A percentile compares a stretch with the other conserved stretches of the same genome.
Conservation (phyloP, 2,329 filamentous ascomycete genomes). For the Penicillium crustosum region DNA sequence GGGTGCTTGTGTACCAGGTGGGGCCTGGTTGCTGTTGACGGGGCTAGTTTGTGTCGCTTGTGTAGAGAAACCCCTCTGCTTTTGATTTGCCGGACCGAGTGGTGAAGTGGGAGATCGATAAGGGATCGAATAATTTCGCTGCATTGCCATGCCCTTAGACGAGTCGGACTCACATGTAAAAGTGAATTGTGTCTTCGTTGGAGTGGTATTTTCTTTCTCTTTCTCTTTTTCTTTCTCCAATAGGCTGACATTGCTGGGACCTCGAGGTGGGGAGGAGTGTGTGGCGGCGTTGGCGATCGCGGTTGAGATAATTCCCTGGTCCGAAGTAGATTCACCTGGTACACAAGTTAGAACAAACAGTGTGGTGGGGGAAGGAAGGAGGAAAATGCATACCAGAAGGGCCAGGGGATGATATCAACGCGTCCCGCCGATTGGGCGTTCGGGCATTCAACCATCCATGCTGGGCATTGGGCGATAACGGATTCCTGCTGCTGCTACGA, state of each 20-base stretch:
- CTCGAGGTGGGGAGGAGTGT: slow-evolving; percentile 58
- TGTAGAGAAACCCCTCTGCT: slow-evolving; percentile 47
- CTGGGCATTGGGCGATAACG: slow-evolving; percentile 60
- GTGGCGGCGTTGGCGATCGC: slow-evolving; percentile 88
- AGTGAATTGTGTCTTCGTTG: slow-evolving; percentile 85
- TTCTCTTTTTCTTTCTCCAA: slow-evolving; percentile 73
- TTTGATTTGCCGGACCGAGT: slow-evolving; percentile 34
- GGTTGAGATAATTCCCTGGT: slow-evolving; percentile 83
- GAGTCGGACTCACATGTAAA: slow-evolving; percentile 94
- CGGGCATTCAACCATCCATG: slow-evolving; percentile 56
- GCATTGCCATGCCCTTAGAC: slow-evolving; percentile 74
- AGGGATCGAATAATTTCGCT: slow-evolving; percentile 50
- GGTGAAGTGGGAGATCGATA: slow-evolving; percentile 37
- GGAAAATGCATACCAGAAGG: slow-evolving; percentile 31
- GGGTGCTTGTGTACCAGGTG: slow-evolving; percentile 27
- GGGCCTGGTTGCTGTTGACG: slow-evolving; percentile 27
- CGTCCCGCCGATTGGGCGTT: slow-evolving; percentile 49
- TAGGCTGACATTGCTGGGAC: slow-evolving; percentile 76
- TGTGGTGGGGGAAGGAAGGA: not conserved
- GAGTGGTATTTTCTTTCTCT: slow-evolving; percentile 65
- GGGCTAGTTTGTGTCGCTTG: slow-evolving; percentile 59
- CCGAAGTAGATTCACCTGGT: slow-evolving; percentile 42
- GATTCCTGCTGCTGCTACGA: slow-evolving; percentile 59
- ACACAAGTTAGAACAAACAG: slow-evolving; percentile 12
- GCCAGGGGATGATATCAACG: slow-evolving; percentile 47